These are phyloP conservation scores for Thalassiosira exigua DNA, from an alignment of 352 stramenopile genomes.

Conservation along the genomic window DNA sequence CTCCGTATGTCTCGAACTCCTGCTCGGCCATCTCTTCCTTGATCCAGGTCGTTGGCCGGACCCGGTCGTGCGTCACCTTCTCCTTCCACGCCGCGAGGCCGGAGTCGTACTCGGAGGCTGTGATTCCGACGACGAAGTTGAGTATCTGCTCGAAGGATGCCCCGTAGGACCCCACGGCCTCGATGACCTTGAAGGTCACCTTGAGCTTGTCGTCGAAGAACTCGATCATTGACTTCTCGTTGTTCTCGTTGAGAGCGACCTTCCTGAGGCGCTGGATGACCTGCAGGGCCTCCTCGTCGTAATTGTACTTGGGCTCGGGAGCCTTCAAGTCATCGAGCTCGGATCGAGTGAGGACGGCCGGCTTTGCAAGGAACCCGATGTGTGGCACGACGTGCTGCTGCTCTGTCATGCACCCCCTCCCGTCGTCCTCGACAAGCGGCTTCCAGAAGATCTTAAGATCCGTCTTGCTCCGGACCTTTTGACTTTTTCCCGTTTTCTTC, in stretches of 20 bases:
- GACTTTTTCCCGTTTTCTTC: neutral
- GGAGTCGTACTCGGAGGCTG: constrained; percentile 21
- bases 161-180: neutral
- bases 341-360: neutral
- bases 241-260: constrained; percentile 27
- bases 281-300: neutral
- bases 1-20: no score
- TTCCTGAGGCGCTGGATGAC: constrained; percentile 8
- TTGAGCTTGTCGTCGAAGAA: constrained; percentile 45
- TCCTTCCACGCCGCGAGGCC: constrained; percentile 42
- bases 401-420: neutral
- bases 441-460: no score
- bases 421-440: neutral
- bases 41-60: constrained; percentile 37
- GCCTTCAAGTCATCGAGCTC: neutral
- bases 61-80: constrained; percentile 38
- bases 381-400: neutral
- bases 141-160: constrained; percentile 24
- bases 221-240: constrained; percentile 34
- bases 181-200: constrained; percentile 4
- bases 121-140: constrained; percentile 25
- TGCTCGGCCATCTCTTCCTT: no score
- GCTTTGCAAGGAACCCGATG: neutral
- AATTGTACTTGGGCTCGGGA: neutral
- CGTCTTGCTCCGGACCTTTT: no score